Conservation (phyloP, 108 stramenopile species). For the Conticribra guillardii region DNA sequence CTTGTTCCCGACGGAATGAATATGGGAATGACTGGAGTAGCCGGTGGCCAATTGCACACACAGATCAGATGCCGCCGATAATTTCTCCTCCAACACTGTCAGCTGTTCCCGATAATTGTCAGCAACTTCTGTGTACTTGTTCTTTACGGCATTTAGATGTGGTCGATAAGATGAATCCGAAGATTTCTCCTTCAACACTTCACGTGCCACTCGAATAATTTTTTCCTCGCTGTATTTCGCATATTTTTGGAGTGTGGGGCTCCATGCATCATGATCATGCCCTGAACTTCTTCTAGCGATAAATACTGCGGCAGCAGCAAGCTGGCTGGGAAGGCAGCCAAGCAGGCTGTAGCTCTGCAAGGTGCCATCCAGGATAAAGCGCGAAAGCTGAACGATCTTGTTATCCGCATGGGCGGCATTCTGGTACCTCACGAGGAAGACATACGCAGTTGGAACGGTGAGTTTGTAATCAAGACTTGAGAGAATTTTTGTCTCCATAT, state of each 20-base stretch:
- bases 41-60: too few relatives aligned
- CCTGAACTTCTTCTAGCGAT: conserved; percentile 80
- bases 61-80: too few relatives aligned
- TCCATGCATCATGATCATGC: conserved; percentile 85
- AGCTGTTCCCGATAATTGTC: too few relatives aligned
- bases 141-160: conserved; percentile 74
- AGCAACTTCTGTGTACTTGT: conserved; percentile 79
- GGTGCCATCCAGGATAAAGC: conserved; percentile 88
- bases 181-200: conserved; percentile 51
- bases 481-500: conserved; percentile 90
- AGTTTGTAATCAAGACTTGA: conserved; percentile 82
- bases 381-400: conserved; percentile 83
- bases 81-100: too few relatives aligned
- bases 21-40: too few relatives aligned
- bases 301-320: conserved; percentile 89
- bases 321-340: conserved; percentile 82
- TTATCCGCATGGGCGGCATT: conserved; percentile 90
- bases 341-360: conserved; percentile 89
- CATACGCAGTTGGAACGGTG: conserved; percentile 88
- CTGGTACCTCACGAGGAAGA: conserved; percentile 90
- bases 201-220: conserved; percentile 74
- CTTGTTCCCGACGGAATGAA: too few relatives aligned
- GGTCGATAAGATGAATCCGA: conserved; percentile 45
- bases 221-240: conserved; percentile 81
- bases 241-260: conserved; percentile 86